Base-by-base conservation (phyloP, 2,329 filamentous ascomycete species). In the Coniochaeta sp. region DNA sequence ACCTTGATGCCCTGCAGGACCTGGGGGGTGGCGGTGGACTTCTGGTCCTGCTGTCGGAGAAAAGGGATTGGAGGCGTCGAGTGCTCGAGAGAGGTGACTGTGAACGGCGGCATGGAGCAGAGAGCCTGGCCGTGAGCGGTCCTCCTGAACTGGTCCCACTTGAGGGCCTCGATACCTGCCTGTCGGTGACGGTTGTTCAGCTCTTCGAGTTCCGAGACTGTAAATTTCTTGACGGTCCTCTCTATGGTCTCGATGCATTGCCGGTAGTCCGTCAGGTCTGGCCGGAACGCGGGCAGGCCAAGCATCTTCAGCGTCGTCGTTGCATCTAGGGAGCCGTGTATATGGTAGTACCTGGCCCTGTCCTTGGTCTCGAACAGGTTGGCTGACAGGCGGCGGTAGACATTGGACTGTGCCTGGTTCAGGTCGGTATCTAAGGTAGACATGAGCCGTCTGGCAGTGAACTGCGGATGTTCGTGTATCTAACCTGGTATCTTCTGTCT, bases 291-390 rank as follows among this genome's bases (percentile, higher is more conserved):
- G 57, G 86, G 81, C 5, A 91, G 73, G 0, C 87, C 88, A 65
- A 91, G 81, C 87, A 90, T 90, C 52, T 82, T 78, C 30, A 91
- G 74, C 0, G 87, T 89, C 8, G 82, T 87, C 10, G 83, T 86
- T 3, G 89, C 88, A 65, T 91, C 88, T 0, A 91, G 73, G 0
- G 88, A 91, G 52, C 89, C 88, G 69, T 91, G 89, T 28, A 91
- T 88, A 67, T 91, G 89, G 68, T 89, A 91, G 67, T 84, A 91
- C 68, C 87, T 79, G n/a, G 81, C 83, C 1, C 78, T 73, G n/a
- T 78, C 80, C 69, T 84, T 86, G 9, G 88, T 90, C 66, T 82
- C 79, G 72, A 90, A 91, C 1, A 91, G 73, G 62, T 90, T 90
- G 16, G 88, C 88, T 12, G 88, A 89, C 72, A 91, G 79, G 62